Conservation (phyloP, 352 stramenopile species). For the Phytophthora idaei region DNA sequence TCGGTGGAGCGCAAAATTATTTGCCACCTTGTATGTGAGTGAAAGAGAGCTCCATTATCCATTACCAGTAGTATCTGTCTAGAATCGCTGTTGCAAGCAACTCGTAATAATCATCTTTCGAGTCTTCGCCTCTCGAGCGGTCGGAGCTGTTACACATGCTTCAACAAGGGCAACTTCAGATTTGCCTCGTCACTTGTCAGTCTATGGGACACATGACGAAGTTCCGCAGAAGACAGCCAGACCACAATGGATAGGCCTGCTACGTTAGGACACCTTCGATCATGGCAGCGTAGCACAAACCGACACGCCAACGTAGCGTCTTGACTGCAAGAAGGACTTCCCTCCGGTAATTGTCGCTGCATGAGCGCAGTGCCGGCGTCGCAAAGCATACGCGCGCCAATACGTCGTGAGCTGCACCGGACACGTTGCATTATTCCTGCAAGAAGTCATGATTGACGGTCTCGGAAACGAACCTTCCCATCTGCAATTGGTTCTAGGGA, state of each 20-base stretch:
- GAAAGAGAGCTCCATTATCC: too few relatives aligned
- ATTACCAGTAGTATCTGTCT: too few relatives aligned
- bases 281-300: constrained; percentile 19
- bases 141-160: constrained; percentile 14
- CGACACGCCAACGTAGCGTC: not conserved
- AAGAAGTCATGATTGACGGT: not conserved
- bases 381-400: constrained; percentile 20
- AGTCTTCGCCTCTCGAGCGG: constrained; percentile 12
- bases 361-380: not conserved
- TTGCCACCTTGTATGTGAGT: too few relatives aligned
- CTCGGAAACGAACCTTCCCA: constrained; percentile 12
- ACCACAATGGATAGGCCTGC: constrained; percentile 24
- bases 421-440: constrained; percentile 9
- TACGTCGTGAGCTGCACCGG: constrained; percentile 8
- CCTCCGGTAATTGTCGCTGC: not conserved
- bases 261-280: constrained; percentile 1
- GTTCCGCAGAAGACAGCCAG: constrained; percentile 20
- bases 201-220: constrained; percentile 19
- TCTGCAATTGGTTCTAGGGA: constrained; percentile 22
- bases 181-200: constrained; percentile 19
- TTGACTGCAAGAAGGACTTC: not conserved
- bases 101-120: too few relatives aligned
- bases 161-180: constrained; percentile 23
- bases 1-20: too few relatives aligned
- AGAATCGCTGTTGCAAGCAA: too few relatives aligned